Base-by-base conservation (phyloP, 2,329 filamentous ascomycete species). In the Sclerotinia nivalis region DNA sequence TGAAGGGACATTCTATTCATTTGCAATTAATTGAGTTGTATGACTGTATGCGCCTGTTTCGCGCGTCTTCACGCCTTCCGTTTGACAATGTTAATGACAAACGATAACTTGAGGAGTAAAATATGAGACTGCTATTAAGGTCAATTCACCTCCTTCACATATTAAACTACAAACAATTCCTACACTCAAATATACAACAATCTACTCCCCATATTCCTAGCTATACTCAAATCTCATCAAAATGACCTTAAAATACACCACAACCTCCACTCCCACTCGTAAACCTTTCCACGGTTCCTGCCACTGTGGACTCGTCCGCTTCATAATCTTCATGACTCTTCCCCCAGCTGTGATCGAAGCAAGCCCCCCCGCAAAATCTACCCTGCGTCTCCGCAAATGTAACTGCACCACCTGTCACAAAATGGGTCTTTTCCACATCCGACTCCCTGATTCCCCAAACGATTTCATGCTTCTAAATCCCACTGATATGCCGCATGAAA, bases 321-420 rank as follows among this genome's bases (percentile, higher is more conserved):
- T 84, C 73, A 77, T 83, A 59, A 73, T 81, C 70, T 81, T 80
- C 64, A 77, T 85, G 60, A 81, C 78, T 6, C 77, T 85, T 7
- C 83, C 83, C 66, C 75, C 75, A 0, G 68, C 71, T 15, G 68
- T 72, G 71, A 76, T 77, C 64, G 73, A 73, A 62, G 71, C 71
- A 13, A 71, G 66, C 59, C 40, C 71, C 31, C 18, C 22, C 28
- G 45, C 49, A 40, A 47, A 34, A n/a, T 18, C 54, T 4, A 59
- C 66, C 77, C 80, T 72, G 28, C 69, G 73, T 6, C 65, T 75
- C 52, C 71, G 73, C 18, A 76, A 77, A 73, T 85, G 83, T 79
- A 86, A 85, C 72, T 86, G 84, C 75, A 81, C 77, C 15, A 80
- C 81, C 15, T 86, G 84, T 75, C 82, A 84, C 62, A 85, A 85